Conservation (phyloP, 495 filamentous ascomycete species). For the Penicillium roqueforti region DNA sequence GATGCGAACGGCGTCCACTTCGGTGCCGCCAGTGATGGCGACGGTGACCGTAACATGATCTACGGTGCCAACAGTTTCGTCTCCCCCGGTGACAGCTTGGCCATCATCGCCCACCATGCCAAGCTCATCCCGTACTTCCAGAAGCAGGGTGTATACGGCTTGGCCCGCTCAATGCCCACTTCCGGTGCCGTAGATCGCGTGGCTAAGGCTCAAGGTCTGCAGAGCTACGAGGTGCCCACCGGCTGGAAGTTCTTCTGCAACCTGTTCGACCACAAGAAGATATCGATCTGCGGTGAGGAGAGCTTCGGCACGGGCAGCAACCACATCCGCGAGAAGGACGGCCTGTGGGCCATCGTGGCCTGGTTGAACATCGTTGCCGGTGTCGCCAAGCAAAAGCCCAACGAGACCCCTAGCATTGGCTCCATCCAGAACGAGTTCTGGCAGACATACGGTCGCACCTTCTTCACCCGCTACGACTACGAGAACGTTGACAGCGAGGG, state of each 20-base stretch:
- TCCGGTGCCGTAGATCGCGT: slow-evolving; percentile 93
- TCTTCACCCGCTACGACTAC: slow-evolving; percentile 99
- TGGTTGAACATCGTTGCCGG: slow-evolving; percentile 99
- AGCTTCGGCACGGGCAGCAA: slow-evolving; percentile 98
- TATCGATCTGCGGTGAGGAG: slow-evolving; percentile 98
- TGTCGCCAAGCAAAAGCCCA: slow-evolving; percentile 74
- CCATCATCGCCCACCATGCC: slow-evolving; percentile 96
- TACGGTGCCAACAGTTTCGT: slow-evolving; percentile 96
- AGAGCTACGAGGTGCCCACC: slow-evolving; percentile 95
- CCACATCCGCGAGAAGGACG: slow-evolving; percentile 98
- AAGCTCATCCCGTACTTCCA: slow-evolving; percentile 93
- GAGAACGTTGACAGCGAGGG: slow-evolving; percentile 88
- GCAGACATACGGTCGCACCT: slow-evolving; percentile 92
- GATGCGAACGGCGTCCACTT: slow-evolving; percentile 91
- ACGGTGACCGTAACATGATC: slow-evolving; percentile 99
- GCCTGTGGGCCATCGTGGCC: slow-evolving; percentile 92
- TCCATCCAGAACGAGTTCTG: slow-evolving; percentile 97
- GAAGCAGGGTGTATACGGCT: slow-evolving; percentile 90
- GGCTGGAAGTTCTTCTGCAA: slow-evolving; percentile 99
- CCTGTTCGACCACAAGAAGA: slow-evolving; percentile 92
- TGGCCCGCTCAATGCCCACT: slow-evolving; percentile 96
- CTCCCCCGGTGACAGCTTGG: slow-evolving; percentile 92
- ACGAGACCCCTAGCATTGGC: slow-evolving; percentile 76
- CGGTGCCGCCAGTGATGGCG: slow-evolving; percentile 92
- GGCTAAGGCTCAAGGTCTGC: slow-evolving; percentile 84